These are phyloP conservation scores for Pseudonitzschia delicatissima DNA, from an alignment of 108 stramenopile genomes.

Conservation along the genomic window DNA sequence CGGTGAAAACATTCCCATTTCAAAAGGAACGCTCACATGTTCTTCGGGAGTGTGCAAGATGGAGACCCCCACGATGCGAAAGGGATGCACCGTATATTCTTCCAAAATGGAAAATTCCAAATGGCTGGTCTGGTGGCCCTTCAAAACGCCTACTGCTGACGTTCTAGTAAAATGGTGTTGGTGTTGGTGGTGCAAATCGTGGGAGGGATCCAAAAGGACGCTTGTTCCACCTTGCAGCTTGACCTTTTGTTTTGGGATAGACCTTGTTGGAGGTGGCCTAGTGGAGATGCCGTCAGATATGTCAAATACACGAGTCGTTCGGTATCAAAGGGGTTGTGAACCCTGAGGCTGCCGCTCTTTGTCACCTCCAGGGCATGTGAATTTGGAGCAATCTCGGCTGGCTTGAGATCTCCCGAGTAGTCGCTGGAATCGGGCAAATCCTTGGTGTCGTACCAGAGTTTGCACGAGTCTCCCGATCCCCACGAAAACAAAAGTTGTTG, in stretches of 20 bases:
- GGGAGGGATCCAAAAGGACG: conserved; percentile 11
- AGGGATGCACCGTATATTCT: conserved; percentile 17
- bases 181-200: conserved; percentile 7
- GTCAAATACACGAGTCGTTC: conserved; percentile 40
- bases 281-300: conserved; percentile 35
- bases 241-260: conserved; percentile 21
- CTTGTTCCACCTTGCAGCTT: neutral
- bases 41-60: conserved; percentile 26
- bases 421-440: neutral
- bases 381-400: neutral
- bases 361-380: conserved; percentile 35
- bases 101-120: conserved; percentile 25
- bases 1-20: conserved; percentile 5
- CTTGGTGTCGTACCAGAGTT: conserved; percentile 34
- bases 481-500: conserved; percentile 28
- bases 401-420: conserved; percentile 1
- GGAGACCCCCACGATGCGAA: conserved; percentile 35
- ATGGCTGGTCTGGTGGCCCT: conserved; percentile 3
- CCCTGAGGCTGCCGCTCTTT: conserved; percentile 10
- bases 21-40: conserved; percentile 5
- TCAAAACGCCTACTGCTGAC: conserved; percentile 30
- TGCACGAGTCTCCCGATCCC: conserved; percentile 44
- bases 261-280: conserved; percentile 6
- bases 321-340: conserved; percentile 41
- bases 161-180: conserved; percentile 23